Evolutionary conservation across 495 filamentous ascomycete genomes (phyloP).

Genomic region (Xylaria sp.): DNA sequence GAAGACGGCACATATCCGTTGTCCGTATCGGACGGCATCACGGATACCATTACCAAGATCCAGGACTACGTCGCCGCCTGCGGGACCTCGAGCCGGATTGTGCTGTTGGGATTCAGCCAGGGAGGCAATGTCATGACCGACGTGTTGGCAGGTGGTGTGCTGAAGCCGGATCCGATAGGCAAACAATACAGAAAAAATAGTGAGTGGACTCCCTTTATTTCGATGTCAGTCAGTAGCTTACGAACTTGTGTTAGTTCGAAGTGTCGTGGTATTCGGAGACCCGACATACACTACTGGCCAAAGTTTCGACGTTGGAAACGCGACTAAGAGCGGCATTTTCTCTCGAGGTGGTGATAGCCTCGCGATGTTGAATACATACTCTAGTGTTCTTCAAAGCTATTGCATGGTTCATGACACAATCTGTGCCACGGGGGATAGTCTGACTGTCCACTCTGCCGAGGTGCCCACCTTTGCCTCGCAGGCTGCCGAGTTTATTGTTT

Average conservation of each 20-base stretch:
- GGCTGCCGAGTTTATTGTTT: constrained; percentile 24
- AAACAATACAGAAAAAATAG: not conserved
- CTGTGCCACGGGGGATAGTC: constrained; percentile 14
- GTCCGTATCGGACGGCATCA: constrained; percentile 24
- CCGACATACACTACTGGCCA: constrained; percentile 28
- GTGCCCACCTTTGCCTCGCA: constrained; percentile 13
- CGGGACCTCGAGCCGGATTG: constrained; percentile 23
- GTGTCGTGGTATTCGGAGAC: constrained; percentile 27
- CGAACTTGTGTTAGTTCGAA: not conserved
- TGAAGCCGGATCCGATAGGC: constrained; percentile 21
- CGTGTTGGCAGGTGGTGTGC: constrained; percentile 24
- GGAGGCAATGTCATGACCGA: constrained; percentile 32
- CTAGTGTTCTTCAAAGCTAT: constrained; percentile 18
- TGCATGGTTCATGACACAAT: constrained; percentile 18
- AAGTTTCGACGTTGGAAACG: constrained; percentile 25
- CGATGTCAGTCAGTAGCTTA: not conserved
- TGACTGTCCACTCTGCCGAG: constrained; percentile 18
- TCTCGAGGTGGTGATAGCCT: constrained; percentile 27
- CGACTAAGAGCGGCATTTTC: constrained; percentile 25
- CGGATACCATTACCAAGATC: constrained; percentile 21
- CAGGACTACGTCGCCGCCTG: constrained; percentile 15
- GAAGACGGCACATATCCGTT: constrained; percentile 23
- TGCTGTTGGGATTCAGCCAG: constrained; percentile 26
- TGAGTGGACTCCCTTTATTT: not conserved
- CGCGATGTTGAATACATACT: constrained; percentile 18